Base-by-base conservation (phyloP, 129 eudicot species). In the Kitagawia praeruptora region DNA sequence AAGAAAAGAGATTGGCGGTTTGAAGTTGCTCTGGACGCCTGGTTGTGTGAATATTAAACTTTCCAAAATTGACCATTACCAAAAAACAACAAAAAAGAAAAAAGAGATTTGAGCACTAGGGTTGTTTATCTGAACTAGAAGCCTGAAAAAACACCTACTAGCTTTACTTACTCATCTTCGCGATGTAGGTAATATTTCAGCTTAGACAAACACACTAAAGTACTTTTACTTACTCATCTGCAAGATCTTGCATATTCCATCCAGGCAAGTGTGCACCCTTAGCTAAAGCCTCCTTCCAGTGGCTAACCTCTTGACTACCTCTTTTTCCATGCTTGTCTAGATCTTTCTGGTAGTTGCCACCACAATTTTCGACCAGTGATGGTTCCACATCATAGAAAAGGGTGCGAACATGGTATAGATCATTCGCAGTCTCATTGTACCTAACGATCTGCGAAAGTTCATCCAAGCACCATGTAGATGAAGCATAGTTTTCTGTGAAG, bases 401-500 rank as follows among this genome's bases (percentile, higher is more conserved):
- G 25, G 34, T 49, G 2, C 49, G 28, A 71, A 71, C 75, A 16
- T 71, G 28, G 10, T 71, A 40, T 13, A 5, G 12, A 8, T 40
- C 75, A 19, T 71, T 71, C 18, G 27, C 75, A 23, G 42, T 71
- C 47, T 40, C 75, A 38, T 19, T 71, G 48, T 40, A 71, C 28
- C 14, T 16, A 3, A 71, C 16, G 49, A 71, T 71, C 23, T 71
- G 48, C 25, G 39, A 0, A 19, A 71, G 75, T 21, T 71, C 75
- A 71, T 71, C 49, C 46, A 71, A 71, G 42, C 76, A 72, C 76
- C 76, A 72, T 21, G 49, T 41, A 3, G 76, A 72, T 4, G 76
- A 39, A 40, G 76, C 76, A 11, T 72, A 72, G 76, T 72, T 72
- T 72, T 41, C 4, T 21, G 76, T 38, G 76, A 72, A 72, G 49